Base-by-base conservation (phyloP, 129 eudicot species). In the Kitagawia praeruptora region DNA sequence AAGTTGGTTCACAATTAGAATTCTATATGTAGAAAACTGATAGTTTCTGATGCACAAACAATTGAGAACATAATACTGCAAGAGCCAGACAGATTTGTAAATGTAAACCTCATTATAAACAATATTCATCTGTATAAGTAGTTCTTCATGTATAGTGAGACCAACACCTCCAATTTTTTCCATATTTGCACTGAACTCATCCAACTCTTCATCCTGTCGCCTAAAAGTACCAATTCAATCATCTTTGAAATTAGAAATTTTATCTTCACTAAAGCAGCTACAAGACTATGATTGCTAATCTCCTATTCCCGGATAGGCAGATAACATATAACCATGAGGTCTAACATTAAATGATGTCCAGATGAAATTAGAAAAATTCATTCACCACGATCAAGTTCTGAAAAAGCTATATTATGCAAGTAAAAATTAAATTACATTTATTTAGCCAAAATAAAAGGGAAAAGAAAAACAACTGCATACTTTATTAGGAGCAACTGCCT, bases 151-250 rank as follows among this genome's bases (percentile, higher is more conserved):
- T 84, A 93, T 93, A 13, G 90, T 90, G 80, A 90, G 98, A 78
- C 98, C 98, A 70, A 90, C 91, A 76, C 88, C 86, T 83, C 98
- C 96, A 21, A 90, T 90, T 86, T 91, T 83, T 75, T 90, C 87
- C 69, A 93, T 92, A 84, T 93, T 90, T 49, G 90, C 96, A 86
- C 93, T 89, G 41, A 93, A 87, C 78, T 90, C 96, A 82, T 93
- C 98, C 23, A 93, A 80, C 78, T 93, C 92, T 74, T 90, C 92
- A 85, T 90, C 98, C 81, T 90, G 98, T 82, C 86, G 96, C 89
- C 96, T 93, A 82, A 78, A 83, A 61, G 71, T 37, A n/a, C 53
- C 80, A 77, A 77, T 58, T 40, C 3, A 56, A 37, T 23, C 18
- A 28, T 48, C 18, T 34, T 31, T 3, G 2, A 15, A 76, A 28